A percentile compares a stretch with the other conserved stretches of the same genome.
Evolutionary conservation across 2,329 filamentous ascomycete species (phyloP).

Genomic region (Colletotrichum agaves): DNA sequence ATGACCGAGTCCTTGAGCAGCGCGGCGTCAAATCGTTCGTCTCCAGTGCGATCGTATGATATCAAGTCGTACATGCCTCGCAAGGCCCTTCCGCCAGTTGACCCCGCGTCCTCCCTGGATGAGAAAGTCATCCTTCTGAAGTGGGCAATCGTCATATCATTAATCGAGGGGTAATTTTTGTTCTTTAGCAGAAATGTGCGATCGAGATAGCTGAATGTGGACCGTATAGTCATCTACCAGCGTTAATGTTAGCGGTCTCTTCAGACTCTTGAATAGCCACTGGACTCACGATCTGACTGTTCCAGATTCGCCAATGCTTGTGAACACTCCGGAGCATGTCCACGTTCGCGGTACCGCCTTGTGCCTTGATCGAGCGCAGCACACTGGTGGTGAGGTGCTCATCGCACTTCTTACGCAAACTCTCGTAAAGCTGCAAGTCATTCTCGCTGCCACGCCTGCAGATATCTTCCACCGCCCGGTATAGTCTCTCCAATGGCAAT

Average conservation of each 20-base stretch:
- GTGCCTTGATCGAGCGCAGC: constrained; percentile 62
- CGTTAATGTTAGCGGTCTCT: constrained; percentile 13
- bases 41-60: constrained; percentile 72
- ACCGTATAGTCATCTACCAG: constrained; percentile 76
- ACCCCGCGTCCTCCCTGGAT: constrained; percentile 34
- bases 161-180: constrained; percentile 75
- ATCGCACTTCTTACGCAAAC: constrained; percentile 74
- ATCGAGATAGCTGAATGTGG: constrained; percentile 94
- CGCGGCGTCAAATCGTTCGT: constrained; percentile 66
- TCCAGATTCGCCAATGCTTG: constrained; percentile 80
- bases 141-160: constrained; percentile 81
- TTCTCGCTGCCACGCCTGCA: constrained; percentile 82
- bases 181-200: constrained; percentile 85
- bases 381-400: constrained; percentile 73
- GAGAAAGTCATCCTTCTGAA: constrained; percentile 73
- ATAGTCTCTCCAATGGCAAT: constrained; percentile 88
- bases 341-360: constrained; percentile 65
- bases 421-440: constrained; percentile 66
- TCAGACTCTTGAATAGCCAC: constrained; percentile 22
- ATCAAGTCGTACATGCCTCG: constrained; percentile 81
- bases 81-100: constrained; percentile 53
- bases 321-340: constrained; percentile 69
- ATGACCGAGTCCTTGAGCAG: constrained; percentile 81
- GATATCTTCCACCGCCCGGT: constrained; percentile 90
- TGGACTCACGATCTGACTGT: constrained; percentile 73